A percentile compares a stretch with the other conserved stretches of the same genome.
Conservation (phyloP, 805 yeast species). For the Maudiozyma pseudohumilis region DNA sequence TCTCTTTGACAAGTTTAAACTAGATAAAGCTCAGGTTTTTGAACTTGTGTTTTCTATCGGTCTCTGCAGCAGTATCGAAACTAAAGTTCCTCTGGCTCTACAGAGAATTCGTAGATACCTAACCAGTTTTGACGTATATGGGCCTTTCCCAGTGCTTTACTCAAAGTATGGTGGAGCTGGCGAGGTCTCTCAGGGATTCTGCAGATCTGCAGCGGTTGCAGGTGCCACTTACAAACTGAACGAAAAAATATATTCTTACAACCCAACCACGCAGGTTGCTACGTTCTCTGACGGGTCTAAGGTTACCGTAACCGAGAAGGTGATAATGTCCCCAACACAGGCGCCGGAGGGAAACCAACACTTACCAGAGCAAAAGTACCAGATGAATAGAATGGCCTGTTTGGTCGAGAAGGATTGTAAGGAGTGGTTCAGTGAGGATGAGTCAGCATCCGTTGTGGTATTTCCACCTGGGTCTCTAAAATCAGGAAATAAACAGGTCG, state of each 20-base stretch:
- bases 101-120: conserved; percentile 76
- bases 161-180: conserved; percentile 95
- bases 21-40: conserved; percentile 63
- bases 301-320: conserved; percentile 68
- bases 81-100: conserved; percentile 65
- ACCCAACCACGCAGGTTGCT: conserved; percentile 58
- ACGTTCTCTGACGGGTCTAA: conserved; percentile 64
- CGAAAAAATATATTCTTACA: conserved; percentile 54
- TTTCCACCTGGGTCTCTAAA: conserved; percentile 81
- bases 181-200: conserved; percentile 91
- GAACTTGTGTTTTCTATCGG: conserved; percentile 86
- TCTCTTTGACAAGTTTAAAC: conserved; percentile 52
- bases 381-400: conserved; percentile 67
- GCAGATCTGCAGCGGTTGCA: conserved; percentile 96
- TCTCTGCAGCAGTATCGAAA: conserved; percentile 49
- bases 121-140: conserved; percentile 81
- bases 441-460: conserved; percentile 77
- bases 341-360: conserved; percentile 36
- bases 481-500: conserved; percentile 56
- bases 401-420: conserved; percentile 78
- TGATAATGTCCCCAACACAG: conserved; percentile 67
- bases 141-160: conserved; percentile 84
- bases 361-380: conserved; percentile 39
- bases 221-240: conserved; percentile 88
- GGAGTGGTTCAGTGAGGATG: conserved; percentile 86